Conservation (phyloP, 1,284 basidiomycete species). For the Tilletia indica region DNA sequence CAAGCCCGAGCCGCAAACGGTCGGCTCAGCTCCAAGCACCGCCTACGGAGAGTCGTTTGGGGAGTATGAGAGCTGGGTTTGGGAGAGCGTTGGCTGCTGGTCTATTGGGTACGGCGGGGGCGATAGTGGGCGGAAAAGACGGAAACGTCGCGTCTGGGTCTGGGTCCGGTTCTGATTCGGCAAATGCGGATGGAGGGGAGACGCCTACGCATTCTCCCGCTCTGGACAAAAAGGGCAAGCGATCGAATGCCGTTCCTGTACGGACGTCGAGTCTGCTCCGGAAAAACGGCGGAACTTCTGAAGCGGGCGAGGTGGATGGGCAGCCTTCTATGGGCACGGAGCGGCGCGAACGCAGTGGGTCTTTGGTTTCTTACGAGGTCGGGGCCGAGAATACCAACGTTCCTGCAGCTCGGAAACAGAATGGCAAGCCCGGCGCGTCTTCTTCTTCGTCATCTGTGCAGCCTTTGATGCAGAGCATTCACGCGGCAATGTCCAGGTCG, state of each 20-base stretch:
- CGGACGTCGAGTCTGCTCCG: slow-evolving; percentile 5
- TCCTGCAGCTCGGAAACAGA: neutral
- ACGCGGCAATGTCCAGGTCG: slow-evolving; percentile 11
- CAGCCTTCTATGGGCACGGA: neutral
- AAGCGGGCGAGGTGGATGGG: too few species aligned
- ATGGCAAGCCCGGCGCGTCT: too few species aligned
- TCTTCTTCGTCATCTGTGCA: neutral
- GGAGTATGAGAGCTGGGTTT: neutral
- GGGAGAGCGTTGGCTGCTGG: neutral
- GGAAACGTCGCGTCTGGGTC: neutral
- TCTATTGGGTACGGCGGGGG: neutral
- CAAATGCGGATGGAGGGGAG: neutral
- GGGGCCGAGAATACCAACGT: neutral
- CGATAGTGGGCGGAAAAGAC: neutral
- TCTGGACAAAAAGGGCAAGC: neutral
- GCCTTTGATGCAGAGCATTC: slow-evolving; percentile 1
- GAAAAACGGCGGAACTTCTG: neutral
- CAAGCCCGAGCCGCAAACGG: slow-evolving; percentile 46
- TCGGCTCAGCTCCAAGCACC: slow-evolving; percentile 10
- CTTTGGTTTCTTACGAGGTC: neutral
- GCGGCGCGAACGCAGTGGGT: neutral
- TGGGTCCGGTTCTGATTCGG: neutral
- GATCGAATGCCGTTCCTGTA: neutral
- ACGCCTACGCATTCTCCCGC: slow-evolving; percentile 1
- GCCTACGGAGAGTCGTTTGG: slow-evolving; percentile 2